Percentiles rank a stretch among this genome's conserved stretches.
phyloP scores from a whole-genome alignment of 78 protist species.

The Anaeramoeba flamelloides region DNA sequence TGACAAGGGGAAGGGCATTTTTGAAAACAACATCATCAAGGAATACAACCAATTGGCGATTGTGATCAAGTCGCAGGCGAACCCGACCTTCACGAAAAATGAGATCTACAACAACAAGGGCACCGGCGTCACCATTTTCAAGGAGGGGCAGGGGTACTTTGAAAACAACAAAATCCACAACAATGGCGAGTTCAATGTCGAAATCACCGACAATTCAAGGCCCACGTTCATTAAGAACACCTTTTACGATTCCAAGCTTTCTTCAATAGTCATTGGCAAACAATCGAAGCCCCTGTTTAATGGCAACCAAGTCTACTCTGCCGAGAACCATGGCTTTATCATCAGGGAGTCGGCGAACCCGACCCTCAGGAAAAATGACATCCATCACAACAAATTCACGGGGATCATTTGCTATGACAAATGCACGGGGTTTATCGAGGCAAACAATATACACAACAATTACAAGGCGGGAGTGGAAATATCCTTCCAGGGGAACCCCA shows the following conservation, averaged over 20 bases:
- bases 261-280: no score
- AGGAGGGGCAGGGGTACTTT: no score
- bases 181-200: no score
- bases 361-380: not conserved
- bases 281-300: no score
- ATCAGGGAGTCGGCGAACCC: not conserved
- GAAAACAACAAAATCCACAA: no score
- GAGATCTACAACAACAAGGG: not conserved
- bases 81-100: not conserved
- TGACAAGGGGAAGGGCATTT: not conserved
- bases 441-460: not conserved
- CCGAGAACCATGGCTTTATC: no score
- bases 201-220: no score
- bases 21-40: not conserved
- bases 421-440: not conserved
- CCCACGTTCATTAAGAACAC: no score
- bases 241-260: no score
- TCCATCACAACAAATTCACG: not conserved
- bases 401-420: not conserved
- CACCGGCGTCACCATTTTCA: not conserved
- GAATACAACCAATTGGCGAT: not conserved
- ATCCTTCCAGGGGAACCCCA: not conserved
- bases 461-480: not conserved
- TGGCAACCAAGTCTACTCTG: no score
- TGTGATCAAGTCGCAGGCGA: not conserved